These are phyloP conservation scores for Hypomyces rosellus DNA, from an alignment of 2,329 filamentous ascomycete species.

Conservation along the genomic window DNA sequence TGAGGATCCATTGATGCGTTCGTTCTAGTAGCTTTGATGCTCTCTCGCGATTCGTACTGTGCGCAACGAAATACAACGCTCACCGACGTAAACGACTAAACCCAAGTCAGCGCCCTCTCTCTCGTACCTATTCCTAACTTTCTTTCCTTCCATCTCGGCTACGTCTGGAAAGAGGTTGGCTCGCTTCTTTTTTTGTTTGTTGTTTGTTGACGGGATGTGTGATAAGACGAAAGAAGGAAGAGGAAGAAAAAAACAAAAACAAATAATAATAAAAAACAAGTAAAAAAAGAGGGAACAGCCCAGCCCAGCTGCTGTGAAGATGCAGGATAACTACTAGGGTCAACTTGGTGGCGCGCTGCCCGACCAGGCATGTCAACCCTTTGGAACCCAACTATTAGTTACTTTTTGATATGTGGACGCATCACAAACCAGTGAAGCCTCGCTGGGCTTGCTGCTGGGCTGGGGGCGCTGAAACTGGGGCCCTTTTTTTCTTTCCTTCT, in stretches of 20 bases:
- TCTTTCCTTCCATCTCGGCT: no score
- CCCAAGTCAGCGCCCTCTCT: no score
- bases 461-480: slow-evolving; percentile 10
- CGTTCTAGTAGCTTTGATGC: no score
- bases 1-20: no score
- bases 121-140: no score
- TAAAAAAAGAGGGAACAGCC: neutral
- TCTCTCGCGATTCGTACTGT: neutral
- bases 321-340: no score
- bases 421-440: slow-evolving; percentile 7
- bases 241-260: neutral
- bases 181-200: no score
- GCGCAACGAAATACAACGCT: neutral
- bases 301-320: neutral
- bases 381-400: slow-evolving; percentile 3
- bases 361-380: slow-evolving; percentile 11
- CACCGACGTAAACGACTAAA: no score
- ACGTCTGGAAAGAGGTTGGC: no score
- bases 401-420: slow-evolving; percentile 5
- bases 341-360: slow-evolving; percentile 8
- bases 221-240: slow-evolving; percentile 1
- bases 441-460: neutral
- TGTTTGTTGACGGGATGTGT: neutral
- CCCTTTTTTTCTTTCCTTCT: neutral
- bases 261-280: no score